phyloP scores from a whole-genome alignment of 306 rosid genomes.

The Macrotyloma uniflorum region DNA sequence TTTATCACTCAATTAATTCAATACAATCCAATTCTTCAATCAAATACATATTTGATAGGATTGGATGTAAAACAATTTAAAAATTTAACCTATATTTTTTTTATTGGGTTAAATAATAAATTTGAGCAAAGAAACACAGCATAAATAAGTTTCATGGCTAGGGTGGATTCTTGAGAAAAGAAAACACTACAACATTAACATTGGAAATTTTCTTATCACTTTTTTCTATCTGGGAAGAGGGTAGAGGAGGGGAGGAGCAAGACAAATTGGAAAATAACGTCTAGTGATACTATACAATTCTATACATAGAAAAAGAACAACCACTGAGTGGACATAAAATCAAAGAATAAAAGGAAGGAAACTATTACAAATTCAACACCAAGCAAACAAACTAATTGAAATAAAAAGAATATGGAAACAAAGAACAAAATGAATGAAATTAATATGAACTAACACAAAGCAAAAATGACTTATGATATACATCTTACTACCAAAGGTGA shows the following conservation, averaged over 20 bases:
- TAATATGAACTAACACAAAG: constrained; percentile 50
- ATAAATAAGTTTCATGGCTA: too few relatives aligned
- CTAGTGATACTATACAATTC: constrained; percentile 47
- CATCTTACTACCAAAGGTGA: constrained; percentile 65
- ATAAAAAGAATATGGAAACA: constrained; percentile 15
- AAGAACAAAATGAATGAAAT: constrained; percentile 68
- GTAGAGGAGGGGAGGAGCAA: not conserved
- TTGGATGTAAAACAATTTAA: too few relatives aligned
- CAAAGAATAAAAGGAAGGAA: constrained; percentile 55
- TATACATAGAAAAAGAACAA: constrained; percentile 54
- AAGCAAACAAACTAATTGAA: constrained; percentile 40
- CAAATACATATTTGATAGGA: too few relatives aligned
- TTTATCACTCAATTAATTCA: too few relatives aligned
- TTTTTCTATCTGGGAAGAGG: not conserved
- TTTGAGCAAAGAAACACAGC: too few relatives aligned
- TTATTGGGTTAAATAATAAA: too few relatives aligned
- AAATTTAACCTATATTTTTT: too few relatives aligned
- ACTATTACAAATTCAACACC: constrained; percentile 39
- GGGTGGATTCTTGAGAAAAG: too few relatives aligned
- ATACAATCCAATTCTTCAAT: too few relatives aligned
- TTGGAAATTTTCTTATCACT: not conserved
- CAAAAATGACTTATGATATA: constrained; percentile 44
- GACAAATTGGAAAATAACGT: not conserved
- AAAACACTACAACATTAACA: too few relatives aligned
- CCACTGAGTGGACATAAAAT: constrained; percentile 41